Conservation (phyloP, 129 eudicot genomes). For the Glebionis coronaria region DNA sequence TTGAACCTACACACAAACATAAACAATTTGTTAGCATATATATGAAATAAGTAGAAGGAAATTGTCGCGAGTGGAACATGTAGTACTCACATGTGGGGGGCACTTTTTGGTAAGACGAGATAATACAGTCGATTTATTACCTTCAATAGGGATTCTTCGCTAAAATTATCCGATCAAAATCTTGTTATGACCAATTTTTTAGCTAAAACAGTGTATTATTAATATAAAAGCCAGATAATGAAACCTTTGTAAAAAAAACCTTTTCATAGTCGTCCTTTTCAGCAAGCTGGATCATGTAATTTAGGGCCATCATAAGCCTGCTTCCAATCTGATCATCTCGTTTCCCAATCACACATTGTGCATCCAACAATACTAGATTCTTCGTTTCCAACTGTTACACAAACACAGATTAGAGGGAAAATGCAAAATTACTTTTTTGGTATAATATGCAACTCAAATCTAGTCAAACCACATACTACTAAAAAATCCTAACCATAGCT, state of each 20-base stretch:
- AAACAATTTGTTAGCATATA: not conserved
- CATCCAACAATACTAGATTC: constrained; percentile 87
- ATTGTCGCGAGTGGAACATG: not conserved
- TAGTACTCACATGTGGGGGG: constrained; percentile 74
- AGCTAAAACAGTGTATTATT: not conserved
- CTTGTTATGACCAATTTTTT: constrained; percentile 16
- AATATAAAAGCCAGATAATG: not conserved
- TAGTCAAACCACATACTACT: not conserved
- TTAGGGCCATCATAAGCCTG: constrained; percentile 98
- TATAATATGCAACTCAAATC: not conserved
- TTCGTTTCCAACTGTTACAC: constrained; percentile 69
- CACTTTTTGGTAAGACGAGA: constrained; percentile 97
- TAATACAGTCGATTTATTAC: constrained; percentile 83
- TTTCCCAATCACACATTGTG: constrained; percentile 99
- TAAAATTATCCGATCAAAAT: constrained; percentile 35
- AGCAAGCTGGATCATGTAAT: constrained; percentile 89
- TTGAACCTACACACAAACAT: constrained; percentile 61
- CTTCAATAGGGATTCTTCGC: constrained; percentile 84
- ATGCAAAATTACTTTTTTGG: not conserved
- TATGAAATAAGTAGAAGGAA: constrained; percentile 3
- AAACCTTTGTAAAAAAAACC: constrained; percentile 33
- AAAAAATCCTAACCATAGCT: too few species aligned
- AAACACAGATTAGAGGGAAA: constrained; percentile 1
- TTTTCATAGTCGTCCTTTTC: constrained; percentile 80
- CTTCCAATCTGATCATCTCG: constrained; percentile 96